Evolutionary conservation across 495 filamentous ascomycete species (phyloP).

Genomic region (Clohesyomyces aquaticus): DNA sequence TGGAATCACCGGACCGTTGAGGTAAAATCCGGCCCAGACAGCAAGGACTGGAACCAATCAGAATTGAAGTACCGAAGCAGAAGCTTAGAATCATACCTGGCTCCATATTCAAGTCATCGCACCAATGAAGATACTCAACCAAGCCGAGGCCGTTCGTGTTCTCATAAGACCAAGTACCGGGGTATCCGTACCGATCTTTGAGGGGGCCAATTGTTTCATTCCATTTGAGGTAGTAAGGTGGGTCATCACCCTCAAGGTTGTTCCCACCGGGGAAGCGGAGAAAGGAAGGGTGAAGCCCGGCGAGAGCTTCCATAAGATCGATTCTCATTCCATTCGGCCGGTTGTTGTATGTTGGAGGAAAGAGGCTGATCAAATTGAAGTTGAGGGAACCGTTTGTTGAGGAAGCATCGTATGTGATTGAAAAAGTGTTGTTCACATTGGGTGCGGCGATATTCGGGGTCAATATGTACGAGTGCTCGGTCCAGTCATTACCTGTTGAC

Average conservation of each 20-base stretch:
- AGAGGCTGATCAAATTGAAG: conserved; percentile 48
- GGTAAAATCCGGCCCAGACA: conserved; percentile 44
- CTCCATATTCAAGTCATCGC: conserved; percentile 45
- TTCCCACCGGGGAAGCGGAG: conserved; percentile 43
- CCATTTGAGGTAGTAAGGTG: conserved; percentile 46
- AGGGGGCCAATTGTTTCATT: conserved; percentile 48
- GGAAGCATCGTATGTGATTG: conserved; percentile 46
- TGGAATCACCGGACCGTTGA: conserved; percentile 44
- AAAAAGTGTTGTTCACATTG: conserved; percentile 47
- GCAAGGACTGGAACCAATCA: conserved; percentile 32
- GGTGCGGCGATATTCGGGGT: conserved; percentile 45
- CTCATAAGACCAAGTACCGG: conserved; percentile 46
- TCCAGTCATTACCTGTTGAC: conserved; percentile 51
- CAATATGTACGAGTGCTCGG: conserved; percentile 53
- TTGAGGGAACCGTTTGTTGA: conserved; percentile 34
- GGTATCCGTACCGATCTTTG: conserved; percentile 42
- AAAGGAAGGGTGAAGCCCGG: conserved; percentile 39
- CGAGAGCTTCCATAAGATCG: conserved; percentile 46
- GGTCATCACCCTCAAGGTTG: conserved; percentile 46
- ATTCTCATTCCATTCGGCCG: conserved; percentile 43
- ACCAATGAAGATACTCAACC: conserved; percentile 46
- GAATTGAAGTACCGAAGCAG: too few species aligned
- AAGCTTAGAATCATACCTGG: conserved; percentile 14
- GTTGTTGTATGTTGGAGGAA: conserved; percentile 48
- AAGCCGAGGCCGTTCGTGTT: conserved; percentile 49